Evolutionary conservation across 164 flowering plant genomes (phyloP), one percentile per base, ranked within the genome.

Genomic region (Tetracentron sinense): DNA sequence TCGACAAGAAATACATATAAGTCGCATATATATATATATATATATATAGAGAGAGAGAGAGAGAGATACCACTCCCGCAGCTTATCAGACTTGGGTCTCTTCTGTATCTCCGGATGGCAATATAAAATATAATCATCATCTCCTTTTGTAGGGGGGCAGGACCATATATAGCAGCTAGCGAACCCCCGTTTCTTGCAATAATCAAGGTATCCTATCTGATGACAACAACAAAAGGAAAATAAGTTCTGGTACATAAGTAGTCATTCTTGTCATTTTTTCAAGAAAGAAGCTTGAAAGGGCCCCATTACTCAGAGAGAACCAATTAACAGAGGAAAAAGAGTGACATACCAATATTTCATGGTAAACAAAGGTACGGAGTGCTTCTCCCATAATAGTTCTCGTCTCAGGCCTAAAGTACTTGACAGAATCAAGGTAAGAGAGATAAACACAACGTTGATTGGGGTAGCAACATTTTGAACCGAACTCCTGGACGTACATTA

Each of bases 361-460:
- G 67, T 86, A 86, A 52, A 84, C 82, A 62, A 86, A 78, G 3
- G 87, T 84, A 3, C 87, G 84, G 54, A 84, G 87, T 69, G 83
- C 62, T 58, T 81, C 86, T 38, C 86, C 87, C 28, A 56, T 48
- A 19, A 62, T 66, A 14, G 79, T 61, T 56, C 44, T 56, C 48
- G 59, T 61, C 28, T 79, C 86, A 16, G 92, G 88, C 49, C 74
- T 77, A 46, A 87, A 84, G 73, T 84, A 83, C 72, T 80, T 82
- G 21, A 84, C 83, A 17, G 92, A 87, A 69, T 86, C 92, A 38
- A 86, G 75, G 69, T 84, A 86, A 5, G 87, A 82, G 31, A 84
- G 76, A 61, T 81, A 81, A 22, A 83, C 74, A 58, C 77, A 58
- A 0, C 89, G 84, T 10, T 76, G 72, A 64, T 84, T 84, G 28